A percentile compares a stretch with the other conserved stretches of the same genome.
Conservation (phyloP, 192 early-diverging fungal species). For the Linnemannia hyalina region DNA sequence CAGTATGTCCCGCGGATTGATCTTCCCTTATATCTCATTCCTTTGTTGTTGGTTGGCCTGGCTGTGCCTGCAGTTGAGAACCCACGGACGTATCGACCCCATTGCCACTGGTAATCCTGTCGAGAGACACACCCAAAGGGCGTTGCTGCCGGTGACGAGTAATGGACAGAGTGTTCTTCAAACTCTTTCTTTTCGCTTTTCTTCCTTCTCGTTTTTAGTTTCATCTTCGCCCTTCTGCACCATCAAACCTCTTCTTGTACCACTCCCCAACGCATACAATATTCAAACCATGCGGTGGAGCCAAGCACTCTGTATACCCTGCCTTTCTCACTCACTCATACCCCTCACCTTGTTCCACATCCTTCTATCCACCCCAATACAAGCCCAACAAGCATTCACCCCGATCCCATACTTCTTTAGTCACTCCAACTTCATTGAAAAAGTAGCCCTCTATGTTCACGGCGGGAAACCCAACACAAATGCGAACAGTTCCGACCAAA, state of each 20-base stretch:
- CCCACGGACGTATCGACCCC: too few relatives aligned
- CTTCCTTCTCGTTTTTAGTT: neutral
- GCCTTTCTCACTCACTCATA: too few relatives aligned
- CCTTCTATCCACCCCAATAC: neutral
- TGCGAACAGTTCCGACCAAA: neutral
- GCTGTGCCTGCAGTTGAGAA: too few relatives aligned
- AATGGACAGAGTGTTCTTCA: too few relatives aligned
- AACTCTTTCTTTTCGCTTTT: neutral
- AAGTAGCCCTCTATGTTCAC: slow-evolving; percentile 8
- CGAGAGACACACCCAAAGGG: too few relatives aligned
- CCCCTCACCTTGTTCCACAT: neutral
- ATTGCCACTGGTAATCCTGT: too few relatives aligned
- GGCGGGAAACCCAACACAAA: neutral
- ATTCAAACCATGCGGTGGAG: neutral
- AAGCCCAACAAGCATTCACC: neutral
- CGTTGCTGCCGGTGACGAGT: too few relatives aligned
- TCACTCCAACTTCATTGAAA: neutral
- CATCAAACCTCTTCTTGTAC: neutral
- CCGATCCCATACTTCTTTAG: neutral
- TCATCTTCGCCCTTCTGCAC: neutral
- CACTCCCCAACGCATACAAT: too few relatives aligned
- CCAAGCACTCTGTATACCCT: neutral
- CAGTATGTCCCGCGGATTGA: neutral
- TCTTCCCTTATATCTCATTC: neutral
- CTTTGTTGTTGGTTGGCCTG: too few relatives aligned